A percentile compares a stretch with the other conserved stretches of the same genome.
phyloP scores from a whole-genome alignment of 371 early-diverging fungal species.

The Actinomucor elegans region DNA sequence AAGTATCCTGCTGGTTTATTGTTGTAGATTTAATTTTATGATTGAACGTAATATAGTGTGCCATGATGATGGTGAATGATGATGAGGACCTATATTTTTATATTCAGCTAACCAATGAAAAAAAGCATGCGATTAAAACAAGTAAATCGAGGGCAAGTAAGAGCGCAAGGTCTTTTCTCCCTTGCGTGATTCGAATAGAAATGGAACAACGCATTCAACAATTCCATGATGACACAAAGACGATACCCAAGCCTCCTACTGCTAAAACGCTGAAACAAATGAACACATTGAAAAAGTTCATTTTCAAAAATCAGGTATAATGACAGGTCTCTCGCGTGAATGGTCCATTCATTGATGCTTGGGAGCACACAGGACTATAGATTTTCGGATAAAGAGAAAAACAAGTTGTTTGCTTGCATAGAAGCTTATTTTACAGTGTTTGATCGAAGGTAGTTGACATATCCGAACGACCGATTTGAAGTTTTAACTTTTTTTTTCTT shows the following conservation, averaged over 20 bases:
- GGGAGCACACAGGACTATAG: slow-evolving; percentile 23
- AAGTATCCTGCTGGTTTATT: no score
- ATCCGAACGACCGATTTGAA: no score
- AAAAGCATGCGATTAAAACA: neutral
- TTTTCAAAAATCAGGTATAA: slow-evolving; percentile 33
- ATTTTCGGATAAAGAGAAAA: slow-evolving; percentile 42
- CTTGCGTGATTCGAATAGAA: no score
- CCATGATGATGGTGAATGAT: no score
- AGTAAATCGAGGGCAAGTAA: no score
- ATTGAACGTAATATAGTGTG: no score
- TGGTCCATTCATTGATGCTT: neutral
- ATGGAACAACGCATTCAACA: slow-evolving; percentile 42
- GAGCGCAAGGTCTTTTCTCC: no score
- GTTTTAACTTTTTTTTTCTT: no score
- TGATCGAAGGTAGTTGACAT: slow-evolving; percentile 31
- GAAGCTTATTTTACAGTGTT: slow-evolving; percentile 40
- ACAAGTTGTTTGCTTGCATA: slow-evolving; percentile 41
- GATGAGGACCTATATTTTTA: no score
- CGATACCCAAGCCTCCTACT: slow-evolving; percentile 33
- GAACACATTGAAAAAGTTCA: slow-evolving; percentile 31
- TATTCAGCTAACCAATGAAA: neutral
- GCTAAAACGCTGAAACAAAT: slow-evolving; percentile 35
- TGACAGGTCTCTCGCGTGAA: neutral
- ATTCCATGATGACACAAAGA: slow-evolving; percentile 39
- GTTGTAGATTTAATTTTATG: no score